A percentile compares a stretch with the other conserved stretches of the same genome.
Evolutionary conservation across 768 basidiomycete genomes (phyloP).

Genomic region (Mycena haematopus): DNA sequence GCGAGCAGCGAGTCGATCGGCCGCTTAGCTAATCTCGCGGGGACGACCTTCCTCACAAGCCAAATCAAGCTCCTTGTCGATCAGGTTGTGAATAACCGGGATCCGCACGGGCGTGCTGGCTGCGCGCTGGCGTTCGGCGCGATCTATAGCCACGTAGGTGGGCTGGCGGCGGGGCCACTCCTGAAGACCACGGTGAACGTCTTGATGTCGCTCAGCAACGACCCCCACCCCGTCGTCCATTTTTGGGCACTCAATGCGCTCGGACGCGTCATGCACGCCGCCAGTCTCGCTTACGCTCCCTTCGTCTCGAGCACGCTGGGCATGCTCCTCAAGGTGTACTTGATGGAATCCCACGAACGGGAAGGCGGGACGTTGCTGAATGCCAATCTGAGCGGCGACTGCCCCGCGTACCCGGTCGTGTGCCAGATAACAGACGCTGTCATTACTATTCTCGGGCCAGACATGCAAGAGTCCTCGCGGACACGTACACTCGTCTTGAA

Average conservation of each 20-base stretch:
- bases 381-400: conserved; percentile 87
- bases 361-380: conserved; percentile 87
- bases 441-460: conserved; percentile 93
- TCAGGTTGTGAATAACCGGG: conserved; percentile 92
- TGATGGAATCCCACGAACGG: conserved; percentile 88
- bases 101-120: conserved; percentile 91
- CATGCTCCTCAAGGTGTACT: conserved; percentile 89
- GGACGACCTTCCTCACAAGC: conserved; percentile 80
- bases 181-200: conserved; percentile 96
- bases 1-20: conserved; percentile 91
- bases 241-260: conserved; percentile 91
- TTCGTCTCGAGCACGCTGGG: conserved; percentile 89
- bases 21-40: conserved; percentile 81
- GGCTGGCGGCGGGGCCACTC: conserved; percentile 91
- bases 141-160: conserved; percentile 91
- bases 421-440: conserved; percentile 93
- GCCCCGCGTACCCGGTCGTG: conserved; percentile 89
- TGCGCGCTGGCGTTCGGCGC: conserved; percentile 93
- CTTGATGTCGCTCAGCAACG: conserved; percentile 91
- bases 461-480: conserved; percentile 85
- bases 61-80: conserved; percentile 93
- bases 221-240: conserved; percentile 96
- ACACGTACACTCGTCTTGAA: conserved; percentile 84
- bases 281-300: conserved; percentile 89
- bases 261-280: conserved; percentile 86